Evolutionary conservation across 768 basidiomycete genomes (phyloP).

Genomic region (Megacollybia marginata): DNA sequence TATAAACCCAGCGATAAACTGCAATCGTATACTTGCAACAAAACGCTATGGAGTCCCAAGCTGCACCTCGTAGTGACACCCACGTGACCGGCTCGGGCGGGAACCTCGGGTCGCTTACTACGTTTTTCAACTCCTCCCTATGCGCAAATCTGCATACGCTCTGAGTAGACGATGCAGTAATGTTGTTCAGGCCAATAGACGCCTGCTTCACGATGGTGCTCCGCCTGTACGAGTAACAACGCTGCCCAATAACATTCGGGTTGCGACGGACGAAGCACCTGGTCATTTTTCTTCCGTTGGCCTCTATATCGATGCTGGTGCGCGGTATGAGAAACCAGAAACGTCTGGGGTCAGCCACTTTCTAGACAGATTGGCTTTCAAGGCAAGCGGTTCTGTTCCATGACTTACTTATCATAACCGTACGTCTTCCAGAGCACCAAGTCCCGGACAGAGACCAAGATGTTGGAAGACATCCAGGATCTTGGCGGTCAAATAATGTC

Average conservation of each 20-base stretch:
- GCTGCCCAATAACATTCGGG: conserved; percentile 83
- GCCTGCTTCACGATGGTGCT: neutral
- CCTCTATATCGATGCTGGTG: conserved; percentile 89
- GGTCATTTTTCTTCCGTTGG: conserved; percentile 94
- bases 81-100: no score
- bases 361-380: conserved; percentile 93
- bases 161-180: conserved; percentile 20
- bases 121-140: conserved; percentile 6
- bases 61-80: no score
- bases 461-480: conserved; percentile 73
- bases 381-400: conserved; percentile 41
- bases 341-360: conserved; percentile 86
- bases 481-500: conserved; percentile 91
- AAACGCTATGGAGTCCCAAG: no score
- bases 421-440: conserved; percentile 54
- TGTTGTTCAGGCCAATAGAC: neutral
- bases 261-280: conserved; percentile 85
- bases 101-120: no score
- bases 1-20: no score
- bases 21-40: no score
- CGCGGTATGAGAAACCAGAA: conserved; percentile 72
- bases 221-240: conserved; percentile 61
- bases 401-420: conserved; percentile 4
- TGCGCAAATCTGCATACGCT: conserved; percentile 32
- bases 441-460: conserved; percentile 64